Evolutionary conservation across 2,329 filamentous ascomycete species (phyloP).

Genomic region (Ceratocystis harringtonii): DNA sequence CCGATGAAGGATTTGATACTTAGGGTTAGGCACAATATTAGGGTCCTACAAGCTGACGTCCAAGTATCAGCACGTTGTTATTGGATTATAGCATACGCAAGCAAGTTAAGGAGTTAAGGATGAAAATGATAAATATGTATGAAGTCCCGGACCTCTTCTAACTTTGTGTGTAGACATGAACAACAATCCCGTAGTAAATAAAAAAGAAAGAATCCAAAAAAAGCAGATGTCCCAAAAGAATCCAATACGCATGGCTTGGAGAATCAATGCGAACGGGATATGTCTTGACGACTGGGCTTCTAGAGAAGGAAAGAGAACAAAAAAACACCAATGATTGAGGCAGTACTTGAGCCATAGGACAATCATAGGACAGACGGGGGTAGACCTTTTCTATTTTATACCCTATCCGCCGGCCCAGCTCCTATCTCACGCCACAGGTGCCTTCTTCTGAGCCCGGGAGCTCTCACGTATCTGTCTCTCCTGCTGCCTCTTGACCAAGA

Average conservation of each 20-base stretch:
- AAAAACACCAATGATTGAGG: no score
- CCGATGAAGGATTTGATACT: background rate
- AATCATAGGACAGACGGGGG: no score
- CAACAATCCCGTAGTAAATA: slow-evolving; percentile 2
- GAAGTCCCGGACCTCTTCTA: background rate
- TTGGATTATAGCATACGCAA: no score
- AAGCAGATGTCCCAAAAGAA: slow-evolving; percentile 7
- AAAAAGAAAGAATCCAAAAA: slow-evolving; percentile 10
- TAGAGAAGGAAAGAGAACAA: no score
- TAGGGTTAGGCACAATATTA: background rate
- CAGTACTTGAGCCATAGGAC: no score
- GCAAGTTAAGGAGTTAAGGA: no score
- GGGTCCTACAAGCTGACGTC: background rate
- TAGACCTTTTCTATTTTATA: no score
- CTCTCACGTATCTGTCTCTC: slow-evolving; percentile 8
- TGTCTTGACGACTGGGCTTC: background rate
- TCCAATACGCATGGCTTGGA: slow-evolving; percentile 3
- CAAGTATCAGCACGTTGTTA: no score
- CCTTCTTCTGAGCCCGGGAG: slow-evolving; percentile 26
- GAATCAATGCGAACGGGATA: background rate
- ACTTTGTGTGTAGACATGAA: background rate
- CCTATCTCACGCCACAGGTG: slow-evolving; percentile 17
- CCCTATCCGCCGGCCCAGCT: background rate
- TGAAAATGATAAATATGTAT: background rate
- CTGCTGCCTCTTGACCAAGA: slow-evolving; percentile 14